Conservation (phyloP, 148 eudicot genomes). For the Chenopodium berlandieri region DNA sequence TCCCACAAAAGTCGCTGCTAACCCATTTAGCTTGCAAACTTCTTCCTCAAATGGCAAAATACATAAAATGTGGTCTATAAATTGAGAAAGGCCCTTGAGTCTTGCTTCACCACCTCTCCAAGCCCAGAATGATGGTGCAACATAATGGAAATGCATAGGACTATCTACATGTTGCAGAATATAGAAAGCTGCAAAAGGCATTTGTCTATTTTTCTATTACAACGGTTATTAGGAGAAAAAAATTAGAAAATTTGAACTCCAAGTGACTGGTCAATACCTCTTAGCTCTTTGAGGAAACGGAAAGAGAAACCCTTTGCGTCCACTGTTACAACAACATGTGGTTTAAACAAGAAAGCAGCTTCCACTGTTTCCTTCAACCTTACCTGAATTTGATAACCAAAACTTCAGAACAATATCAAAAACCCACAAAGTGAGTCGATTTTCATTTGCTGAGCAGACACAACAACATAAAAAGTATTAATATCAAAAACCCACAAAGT, state of each 20-base stretch:
- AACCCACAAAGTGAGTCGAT: neutral
- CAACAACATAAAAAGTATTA: neutral
- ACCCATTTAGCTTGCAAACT: constrained; percentile 64
- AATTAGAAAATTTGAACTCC: constrained; percentile 11
- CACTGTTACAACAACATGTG: constrained; percentile 85
- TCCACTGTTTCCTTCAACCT: constrained; percentile 68
- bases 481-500: neutral
- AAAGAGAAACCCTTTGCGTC: constrained; percentile 96
- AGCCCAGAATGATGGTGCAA: constrained; percentile 98
- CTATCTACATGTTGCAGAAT: constrained; percentile 38
- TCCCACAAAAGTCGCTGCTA: constrained; percentile 90
- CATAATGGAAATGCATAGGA: constrained; percentile 88
- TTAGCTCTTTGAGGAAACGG: constrained; percentile 70
- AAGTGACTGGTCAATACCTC: constrained; percentile 47
- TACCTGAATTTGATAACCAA: constrained; percentile 45
- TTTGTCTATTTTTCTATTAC: constrained; percentile 38
- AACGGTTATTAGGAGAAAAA: constrained; percentile 23
- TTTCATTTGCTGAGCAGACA: neutral
- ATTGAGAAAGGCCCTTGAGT: constrained; percentile 63
- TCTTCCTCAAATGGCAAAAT: constrained; percentile 90
- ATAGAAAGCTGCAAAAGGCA: constrained; percentile 70
- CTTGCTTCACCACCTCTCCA: constrained; percentile 97
- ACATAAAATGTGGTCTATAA: constrained; percentile 86
- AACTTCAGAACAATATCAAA: constrained; percentile 6
- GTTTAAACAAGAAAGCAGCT: constrained; percentile 66